A percentile compares a stretch with the other conserved stretches of the same genome.
phyloP scores from a whole-genome alignment of 139 green algal genomes.

The Tetraselmis chui region DNA sequence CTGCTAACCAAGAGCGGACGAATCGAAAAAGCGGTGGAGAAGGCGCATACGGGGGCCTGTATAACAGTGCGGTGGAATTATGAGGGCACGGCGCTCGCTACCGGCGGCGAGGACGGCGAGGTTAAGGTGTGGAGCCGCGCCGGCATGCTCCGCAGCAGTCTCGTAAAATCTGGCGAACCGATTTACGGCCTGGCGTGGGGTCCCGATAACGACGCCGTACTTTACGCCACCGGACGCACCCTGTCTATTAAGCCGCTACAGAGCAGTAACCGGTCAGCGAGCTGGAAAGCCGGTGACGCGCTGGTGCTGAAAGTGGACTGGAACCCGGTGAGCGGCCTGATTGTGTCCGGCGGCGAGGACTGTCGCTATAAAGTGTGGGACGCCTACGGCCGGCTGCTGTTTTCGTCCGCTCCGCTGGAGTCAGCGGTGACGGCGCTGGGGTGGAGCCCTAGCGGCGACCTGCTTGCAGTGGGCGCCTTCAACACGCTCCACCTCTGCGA shows the following conservation, averaged over 20 bases:
- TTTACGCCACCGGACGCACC: slow-evolving; percentile 43
- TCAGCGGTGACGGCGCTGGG: slow-evolving; percentile 47
- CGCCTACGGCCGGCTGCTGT: slow-evolving; percentile 58
- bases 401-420: slow-evolving; percentile 39
- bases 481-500: slow-evolving; percentile 62
- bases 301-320: slow-evolving; percentile 60
- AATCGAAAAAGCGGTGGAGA: slow-evolving; percentile 52
- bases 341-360: slow-evolving; percentile 72
- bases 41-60: slow-evolving; percentile 62
- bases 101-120: slow-evolving; percentile 66
- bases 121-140: slow-evolving; percentile 72
- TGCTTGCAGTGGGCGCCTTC: slow-evolving; percentile 61
- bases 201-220: slow-evolving; percentile 48
- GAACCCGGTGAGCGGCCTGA: slow-evolving; percentile 52
- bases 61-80: slow-evolving; percentile 60
- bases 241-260: slow-evolving; percentile 49
- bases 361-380: slow-evolving; percentile 74
- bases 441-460: slow-evolving; percentile 54
- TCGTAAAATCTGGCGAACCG: slow-evolving; percentile 43
- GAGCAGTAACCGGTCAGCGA: slow-evolving; percentile 17
- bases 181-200: slow-evolving; percentile 62
- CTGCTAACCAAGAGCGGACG: slow-evolving; percentile 46
- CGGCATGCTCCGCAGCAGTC: slow-evolving; percentile 68
- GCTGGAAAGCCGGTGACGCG: slow-evolving; percentile 9
- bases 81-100: slow-evolving; percentile 66